These are phyloP conservation scores for Selenicereus undatus DNA, from an alignment of 148 eudicot species.

Conservation along the genomic window DNA sequence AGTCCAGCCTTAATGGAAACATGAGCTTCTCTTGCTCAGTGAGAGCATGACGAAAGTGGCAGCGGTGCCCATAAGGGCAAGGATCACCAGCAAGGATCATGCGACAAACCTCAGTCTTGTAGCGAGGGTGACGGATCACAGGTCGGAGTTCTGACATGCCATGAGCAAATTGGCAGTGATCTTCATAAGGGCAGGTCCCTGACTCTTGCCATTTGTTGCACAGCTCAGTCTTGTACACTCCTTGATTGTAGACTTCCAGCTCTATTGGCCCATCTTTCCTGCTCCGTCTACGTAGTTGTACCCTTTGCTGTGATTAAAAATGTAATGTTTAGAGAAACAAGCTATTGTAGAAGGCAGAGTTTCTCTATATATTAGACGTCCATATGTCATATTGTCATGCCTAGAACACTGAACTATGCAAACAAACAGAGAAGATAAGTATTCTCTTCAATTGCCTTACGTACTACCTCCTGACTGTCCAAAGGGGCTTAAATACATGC, in stretches of 20 bases:
- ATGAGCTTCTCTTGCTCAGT: conserved; percentile 53
- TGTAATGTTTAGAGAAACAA: too few species aligned
- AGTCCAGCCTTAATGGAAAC: conserved; percentile 31
- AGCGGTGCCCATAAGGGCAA: conserved; percentile 86
- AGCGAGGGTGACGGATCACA: conserved; percentile 77
- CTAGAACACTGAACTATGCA: neutral
- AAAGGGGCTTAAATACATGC: neutral
- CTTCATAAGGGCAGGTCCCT: conserved; percentile 58
- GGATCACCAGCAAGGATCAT: conserved; percentile 63
- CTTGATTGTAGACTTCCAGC: conserved; percentile 68
- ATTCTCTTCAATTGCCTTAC: neutral
- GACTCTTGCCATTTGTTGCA: conserved; percentile 85
- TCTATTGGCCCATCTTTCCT: conserved; percentile 47
- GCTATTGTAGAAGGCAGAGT: too few species aligned
- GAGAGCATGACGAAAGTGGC: conserved; percentile 76
- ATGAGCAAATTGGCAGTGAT: conserved; percentile 69
- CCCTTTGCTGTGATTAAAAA: conserved; percentile 43
- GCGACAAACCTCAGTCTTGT: conserved; percentile 78
- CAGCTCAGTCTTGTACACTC: conserved; percentile 70
- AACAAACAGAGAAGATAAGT: neutral
- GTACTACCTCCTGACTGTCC: neutral
- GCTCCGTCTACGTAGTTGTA: conserved; percentile 54
- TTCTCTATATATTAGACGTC: too few species aligned
- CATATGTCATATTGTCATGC: neutral
- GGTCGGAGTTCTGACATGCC: conserved; percentile 68